Evolutionary conservation across 371 early-diverging fungal species (phyloP), one percentile per base, ranked within the genome.

Genomic region (Apophysomyces sp.): DNA sequence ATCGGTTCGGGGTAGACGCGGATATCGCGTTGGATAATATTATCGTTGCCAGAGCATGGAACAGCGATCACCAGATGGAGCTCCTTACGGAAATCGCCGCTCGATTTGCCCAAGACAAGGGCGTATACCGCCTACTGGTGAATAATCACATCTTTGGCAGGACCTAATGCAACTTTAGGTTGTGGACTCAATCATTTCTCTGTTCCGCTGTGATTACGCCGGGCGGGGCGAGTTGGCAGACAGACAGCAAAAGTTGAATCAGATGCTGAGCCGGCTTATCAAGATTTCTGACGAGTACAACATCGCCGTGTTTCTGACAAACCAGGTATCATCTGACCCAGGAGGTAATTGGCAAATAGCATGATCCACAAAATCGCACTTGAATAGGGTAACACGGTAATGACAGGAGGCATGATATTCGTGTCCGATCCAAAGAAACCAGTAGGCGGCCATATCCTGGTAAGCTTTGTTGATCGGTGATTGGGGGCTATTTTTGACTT

Each of bases 181-280:
- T 16, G 81, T 94, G 16, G 94, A 93, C 73, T 88, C 88, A 5
- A 88, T 92, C 61, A 94, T 91, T 66, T 86, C 86, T 9, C 78
- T 86, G 40, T 97, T 86, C 65, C 81, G 92, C 15, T 91, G 89
- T 16, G 94, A 93, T 68, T 93, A 86, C 63, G 76, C 80, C 21
- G 94, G 94, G 15, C 81, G 94, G 24, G 96, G 96, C 13, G 97
- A 96, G 71, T 78, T 97, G 13, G 89, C 93, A 7, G 97, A 95
- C 60, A 77, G 97, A 24, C 97, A 97, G 69, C 95, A 94, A 67
- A 93, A 93, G 58, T 70, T 96, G 16, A 92, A 91, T 52, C 78
- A 78, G 31, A 91, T 95, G 89, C 71, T 96, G 26, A 82, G 86
- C 37, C 83, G 88, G n/a, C 72, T 97, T 39, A 79, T 80, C 40